These are phyloP conservation scores for cucumber (Cucumis sativus) DNA, from an alignment of 306 rosid species.

Conservation along the genomic window Cucumber_9930_V3 NC_026655.2:31740001-31740500, in stretches of 20 bases:
- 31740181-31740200: conserved; percentile 61
- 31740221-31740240: conserved; percentile 45
- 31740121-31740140: conserved; percentile 70
- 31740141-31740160: conserved; percentile 59
- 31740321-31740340: conserved; percentile 68
- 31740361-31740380: conserved; percentile 60
- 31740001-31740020: conserved; percentile 62
- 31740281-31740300: conserved; percentile 78
- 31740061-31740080: conserved; percentile 64
- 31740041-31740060: conserved; percentile 77
- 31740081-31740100: conserved; percentile 36
- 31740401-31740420: conserved; percentile 71
- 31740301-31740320: conserved; percentile 83
- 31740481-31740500: conserved; percentile 59
- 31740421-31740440: conserved; percentile 64
- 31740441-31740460: conserved; percentile 63
- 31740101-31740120: conserved; percentile 46
- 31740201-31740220: conserved; percentile 49
- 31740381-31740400: conserved; percentile 59
- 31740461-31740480: conserved; percentile 45
- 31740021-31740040: conserved; percentile 28
- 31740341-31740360: conserved; percentile 61
- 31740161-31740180: conserved; percentile 50
- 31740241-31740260: conserved; percentile 76
- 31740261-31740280: conserved; percentile 75